Evolutionary conservation across 345 rosid species (phyloP).

Genomic region (Ailanthus altissimus): DNA sequence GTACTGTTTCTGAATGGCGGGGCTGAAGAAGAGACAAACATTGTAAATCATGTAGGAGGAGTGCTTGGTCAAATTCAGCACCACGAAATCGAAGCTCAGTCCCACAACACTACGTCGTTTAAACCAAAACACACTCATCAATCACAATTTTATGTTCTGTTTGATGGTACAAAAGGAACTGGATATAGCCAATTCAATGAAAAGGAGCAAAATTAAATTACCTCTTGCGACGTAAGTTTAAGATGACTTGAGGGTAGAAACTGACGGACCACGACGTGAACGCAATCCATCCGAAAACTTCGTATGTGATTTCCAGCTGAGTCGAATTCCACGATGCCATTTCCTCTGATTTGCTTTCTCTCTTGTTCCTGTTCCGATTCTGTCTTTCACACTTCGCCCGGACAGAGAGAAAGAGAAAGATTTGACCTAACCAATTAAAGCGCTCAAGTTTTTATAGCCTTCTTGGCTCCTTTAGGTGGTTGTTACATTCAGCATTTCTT

Average conservation of each 20-base stretch:
- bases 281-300: slow-evolving; percentile 75
- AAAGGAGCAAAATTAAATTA: not conserved
- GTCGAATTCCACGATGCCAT: slow-evolving; percentile 91
- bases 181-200: not conserved
- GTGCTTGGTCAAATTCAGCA: slow-evolving; percentile 92
- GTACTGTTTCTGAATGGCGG: slow-evolving; percentile 76
- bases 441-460: not conserved
- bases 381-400: not conserved
- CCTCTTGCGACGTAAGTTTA: slow-evolving; percentile 82
- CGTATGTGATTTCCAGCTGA: slow-evolving; percentile 62
- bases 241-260: slow-evolving; percentile 83
- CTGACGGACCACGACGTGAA: slow-evolving; percentile 81
- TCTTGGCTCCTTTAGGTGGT: too few relatives aligned
- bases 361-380: not conserved
- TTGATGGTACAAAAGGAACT: too few relatives aligned
- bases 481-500: too few relatives aligned
- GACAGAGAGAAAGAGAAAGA: not conserved
- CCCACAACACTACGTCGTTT: slow-evolving; percentile 67
- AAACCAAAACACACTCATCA: not conserved
- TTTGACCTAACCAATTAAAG: too few relatives aligned
- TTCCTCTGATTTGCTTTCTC: slow-evolving; percentile 7
- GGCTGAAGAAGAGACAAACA: slow-evolving; percentile 80
- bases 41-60: slow-evolving; percentile 92
- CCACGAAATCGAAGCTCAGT: slow-evolving; percentile 85
- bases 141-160: too few relatives aligned